phyloP scores from a whole-genome alignment of 768 basidiomycete genomes.

The Podaxis pistillaris region DNA sequence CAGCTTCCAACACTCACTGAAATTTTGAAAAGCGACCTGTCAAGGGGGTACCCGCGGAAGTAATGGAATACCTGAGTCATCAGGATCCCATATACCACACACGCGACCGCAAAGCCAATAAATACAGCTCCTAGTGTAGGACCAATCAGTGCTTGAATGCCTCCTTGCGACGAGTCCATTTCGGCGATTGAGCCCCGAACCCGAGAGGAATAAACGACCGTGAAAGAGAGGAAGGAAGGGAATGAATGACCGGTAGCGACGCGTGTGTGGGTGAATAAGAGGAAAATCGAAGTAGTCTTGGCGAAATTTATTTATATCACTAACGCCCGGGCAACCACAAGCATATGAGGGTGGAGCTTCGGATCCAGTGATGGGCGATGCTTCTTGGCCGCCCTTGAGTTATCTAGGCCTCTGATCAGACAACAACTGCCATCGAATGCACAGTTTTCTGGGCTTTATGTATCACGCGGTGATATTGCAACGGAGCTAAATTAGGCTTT shows the following conservation, averaged over 20 bases:
- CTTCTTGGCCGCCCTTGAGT: constrained; percentile 1
- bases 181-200: not conserved
- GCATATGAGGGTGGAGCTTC: not conserved
- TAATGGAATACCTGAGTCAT: constrained; percentile 54
- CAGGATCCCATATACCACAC: constrained; percentile 53
- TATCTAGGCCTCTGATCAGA: not conserved
- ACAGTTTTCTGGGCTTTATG: not conserved
- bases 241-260: not conserved
- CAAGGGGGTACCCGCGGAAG: constrained; percentile 52
- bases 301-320: not conserved
- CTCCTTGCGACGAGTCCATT: not conserved
- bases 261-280: not conserved
- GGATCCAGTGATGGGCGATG: not conserved
- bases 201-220: not conserved
- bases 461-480: too few species aligned
- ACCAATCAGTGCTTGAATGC: constrained; percentile 23
- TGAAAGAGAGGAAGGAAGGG: not conserved
- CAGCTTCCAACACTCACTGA: constrained; percentile 37
- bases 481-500: too few species aligned
- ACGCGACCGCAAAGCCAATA: constrained; percentile 55
- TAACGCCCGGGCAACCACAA: not conserved
- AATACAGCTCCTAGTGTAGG: constrained; percentile 62
- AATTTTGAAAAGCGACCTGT: constrained; percentile 48
- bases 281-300: not conserved
- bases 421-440: not conserved